phyloP scores from a whole-genome alignment of 352 stramenopile species.

The Phytophthora capsici region DNA sequence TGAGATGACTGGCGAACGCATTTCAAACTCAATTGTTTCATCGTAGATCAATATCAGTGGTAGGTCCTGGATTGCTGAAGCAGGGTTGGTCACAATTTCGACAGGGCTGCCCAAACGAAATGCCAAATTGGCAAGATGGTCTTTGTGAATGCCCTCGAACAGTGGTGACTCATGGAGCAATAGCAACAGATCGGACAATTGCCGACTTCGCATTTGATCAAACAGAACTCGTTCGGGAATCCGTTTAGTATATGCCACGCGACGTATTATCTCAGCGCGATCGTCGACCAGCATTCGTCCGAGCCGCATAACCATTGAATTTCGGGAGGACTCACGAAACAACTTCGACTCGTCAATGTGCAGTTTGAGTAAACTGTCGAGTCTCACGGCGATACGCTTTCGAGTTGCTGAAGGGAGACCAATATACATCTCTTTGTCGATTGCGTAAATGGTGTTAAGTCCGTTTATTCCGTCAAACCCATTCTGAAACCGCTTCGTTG shows the following conservation, averaged over 20 bases:
- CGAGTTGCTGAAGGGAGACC: constrained; percentile 4
- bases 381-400: constrained; percentile 13
- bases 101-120: constrained; percentile 16
- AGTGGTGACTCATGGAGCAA: constrained; percentile 22
- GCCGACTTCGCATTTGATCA: constrained; percentile 6
- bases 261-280: constrained; percentile 42
- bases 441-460: constrained; percentile 15
- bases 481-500: constrained; percentile 19
- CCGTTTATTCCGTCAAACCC: constrained; percentile 11
- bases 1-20: background rate
- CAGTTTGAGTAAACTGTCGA: constrained; percentile 21
- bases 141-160: constrained; percentile 21
- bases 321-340: constrained; percentile 16
- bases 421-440: constrained; percentile 20
- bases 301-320: constrained; percentile 21
- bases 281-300: constrained; percentile 39
- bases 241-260: constrained; percentile 34
- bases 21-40: constrained; percentile 25
- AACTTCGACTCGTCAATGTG: constrained; percentile 12
- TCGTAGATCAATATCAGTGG: constrained; percentile 21
- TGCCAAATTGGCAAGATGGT: constrained; percentile 26
- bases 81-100: constrained; percentile 13
- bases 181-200: constrained; percentile 22
- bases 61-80: background rate
- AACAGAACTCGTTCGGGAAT: constrained; percentile 23